A percentile compares a stretch with the other conserved stretches of the same genome.
Evolutionary conservation across 371 early-diverging fungal species (phyloP).

Genomic region (Smittium mucronatum): DNA sequence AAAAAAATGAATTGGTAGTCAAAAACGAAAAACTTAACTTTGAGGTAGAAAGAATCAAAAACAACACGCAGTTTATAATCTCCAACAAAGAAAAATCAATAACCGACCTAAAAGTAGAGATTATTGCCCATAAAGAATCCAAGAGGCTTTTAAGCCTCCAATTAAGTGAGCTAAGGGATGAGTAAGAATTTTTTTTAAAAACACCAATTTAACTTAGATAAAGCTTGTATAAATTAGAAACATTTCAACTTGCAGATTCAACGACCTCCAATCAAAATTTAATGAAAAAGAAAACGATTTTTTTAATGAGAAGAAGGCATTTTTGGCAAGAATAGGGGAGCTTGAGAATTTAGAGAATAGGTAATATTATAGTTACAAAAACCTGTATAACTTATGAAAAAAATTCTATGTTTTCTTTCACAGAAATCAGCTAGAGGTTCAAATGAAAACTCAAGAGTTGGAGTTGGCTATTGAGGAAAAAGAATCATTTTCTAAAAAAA

Average conservation of each 20-base stretch:
- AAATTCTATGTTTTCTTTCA: too few species aligned
- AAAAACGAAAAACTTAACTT: neutral
- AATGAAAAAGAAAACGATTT: neutral
- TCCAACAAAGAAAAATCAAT: neutral
- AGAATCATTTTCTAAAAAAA: too few species aligned
- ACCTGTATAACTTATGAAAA: too few species aligned
- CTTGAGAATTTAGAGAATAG: neutral
- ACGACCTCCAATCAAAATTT: neutral
- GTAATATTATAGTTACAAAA: neutral
- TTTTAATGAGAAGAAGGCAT: slow-evolving; percentile 1
- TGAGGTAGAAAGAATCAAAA: neutral
- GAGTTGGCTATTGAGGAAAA: too few species aligned
- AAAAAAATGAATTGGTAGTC: neutral
- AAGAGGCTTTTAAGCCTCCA: neutral
- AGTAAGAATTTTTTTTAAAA: neutral
- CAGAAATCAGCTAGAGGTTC: too few species aligned
- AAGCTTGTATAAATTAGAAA: neutral
- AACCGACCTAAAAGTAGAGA: neutral
- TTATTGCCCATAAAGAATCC: neutral
- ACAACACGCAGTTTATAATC: neutral
- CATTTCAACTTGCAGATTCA: neutral
- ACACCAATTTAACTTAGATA: neutral
- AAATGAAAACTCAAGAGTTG: too few species aligned
- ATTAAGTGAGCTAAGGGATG: neutral
- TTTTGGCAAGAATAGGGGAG: neutral